Percentiles rank a stretch among this genome's conserved stretches.
phyloP scores from a whole-genome alignment of 2,329 filamentous ascomycete genomes.

The Hymenoscyphus albidus region DNA sequence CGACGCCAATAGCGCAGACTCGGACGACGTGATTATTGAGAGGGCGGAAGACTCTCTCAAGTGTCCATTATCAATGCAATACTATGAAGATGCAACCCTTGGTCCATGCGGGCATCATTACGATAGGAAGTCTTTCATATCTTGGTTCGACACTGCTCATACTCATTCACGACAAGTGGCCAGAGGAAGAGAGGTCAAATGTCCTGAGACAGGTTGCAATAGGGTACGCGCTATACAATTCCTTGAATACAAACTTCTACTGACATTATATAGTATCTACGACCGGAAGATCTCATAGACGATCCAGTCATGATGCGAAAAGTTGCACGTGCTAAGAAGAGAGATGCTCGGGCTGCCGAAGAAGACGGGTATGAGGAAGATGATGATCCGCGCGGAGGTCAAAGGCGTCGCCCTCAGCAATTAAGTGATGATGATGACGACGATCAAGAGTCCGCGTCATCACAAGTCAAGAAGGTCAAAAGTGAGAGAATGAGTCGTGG shows the following conservation, averaged over 20 bases:
- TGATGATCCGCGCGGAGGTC: constrained; percentile 23
- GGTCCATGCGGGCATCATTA: constrained; percentile 71
- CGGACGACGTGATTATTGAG: constrained; percentile 59
- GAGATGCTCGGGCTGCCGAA: constrained; percentile 42
- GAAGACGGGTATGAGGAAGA: constrained; percentile 39
- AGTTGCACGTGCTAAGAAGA: constrained; percentile 51
- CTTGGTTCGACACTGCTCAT: constrained; percentile 36
- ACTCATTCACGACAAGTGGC: not conserved
- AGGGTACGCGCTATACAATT: constrained; percentile 41
- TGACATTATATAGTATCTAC: constrained; percentile 42
- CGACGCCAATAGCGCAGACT: constrained; percentile 30
- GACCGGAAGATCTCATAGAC: constrained; percentile 49
- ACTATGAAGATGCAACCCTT: constrained; percentile 63
- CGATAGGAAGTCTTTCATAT: constrained; percentile 60
- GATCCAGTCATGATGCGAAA: constrained; percentile 55
- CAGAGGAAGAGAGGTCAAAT: constrained; percentile 42
- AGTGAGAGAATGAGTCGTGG: constrained; percentile 4
- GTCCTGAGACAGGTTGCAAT: constrained; percentile 63
- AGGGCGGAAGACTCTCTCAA: constrained; percentile 61
- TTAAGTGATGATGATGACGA: constrained; percentile 21
- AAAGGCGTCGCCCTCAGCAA: constrained; percentile 18
- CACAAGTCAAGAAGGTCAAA: constrained; percentile 15
- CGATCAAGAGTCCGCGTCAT: constrained; percentile 10
- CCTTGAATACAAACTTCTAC: not conserved
- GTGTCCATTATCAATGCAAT: constrained; percentile 64